Conservation (phyloP, 1,284 basidiomycete genomes). For the Heimioporus retisporus region DNA sequence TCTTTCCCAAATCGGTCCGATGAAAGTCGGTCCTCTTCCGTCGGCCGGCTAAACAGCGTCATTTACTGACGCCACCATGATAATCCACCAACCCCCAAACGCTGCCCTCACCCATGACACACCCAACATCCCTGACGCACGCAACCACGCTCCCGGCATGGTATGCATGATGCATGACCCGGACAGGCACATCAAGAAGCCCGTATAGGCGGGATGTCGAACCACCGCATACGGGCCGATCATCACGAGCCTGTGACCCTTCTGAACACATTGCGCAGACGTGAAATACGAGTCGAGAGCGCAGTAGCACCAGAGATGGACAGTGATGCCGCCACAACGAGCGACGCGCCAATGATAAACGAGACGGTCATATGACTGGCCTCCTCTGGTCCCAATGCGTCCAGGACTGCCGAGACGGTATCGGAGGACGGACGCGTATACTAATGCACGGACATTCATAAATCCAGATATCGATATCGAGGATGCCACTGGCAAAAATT, state of each 20-base stretch:
- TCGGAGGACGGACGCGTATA: not conserved
- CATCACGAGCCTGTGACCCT: constrained; percentile 2
- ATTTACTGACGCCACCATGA: not conserved
- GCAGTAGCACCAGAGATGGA: not conserved
- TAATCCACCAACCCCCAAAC: not conserved
- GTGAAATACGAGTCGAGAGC: not conserved
- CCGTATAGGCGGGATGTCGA: constrained; percentile 1
- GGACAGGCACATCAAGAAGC: not conserved
- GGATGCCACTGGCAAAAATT: too few relatives aligned
- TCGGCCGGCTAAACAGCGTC: not conserved
- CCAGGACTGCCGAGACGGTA: not conserved
- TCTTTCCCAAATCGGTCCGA: not conserved
- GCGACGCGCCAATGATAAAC: not conserved
- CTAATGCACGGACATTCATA: too few relatives aligned
- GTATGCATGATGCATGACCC: not conserved
- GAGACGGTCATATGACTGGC: not conserved
- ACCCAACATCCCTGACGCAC: not conserved
- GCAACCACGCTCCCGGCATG: constrained; percentile 1
- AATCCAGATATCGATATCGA: too few relatives aligned
- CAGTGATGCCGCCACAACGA: not conserved
- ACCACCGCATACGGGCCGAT: constrained; percentile 4
- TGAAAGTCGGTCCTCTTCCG: not conserved
- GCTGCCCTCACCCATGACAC: not conserved
- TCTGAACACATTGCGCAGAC: not conserved
- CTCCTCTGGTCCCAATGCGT: not conserved